Percentiles rank a stretch among this genome's conserved stretches.
phyloP scores from a whole-genome alignment of 352 stramenopile species.

The Phytophthora pluvialis region DNA sequence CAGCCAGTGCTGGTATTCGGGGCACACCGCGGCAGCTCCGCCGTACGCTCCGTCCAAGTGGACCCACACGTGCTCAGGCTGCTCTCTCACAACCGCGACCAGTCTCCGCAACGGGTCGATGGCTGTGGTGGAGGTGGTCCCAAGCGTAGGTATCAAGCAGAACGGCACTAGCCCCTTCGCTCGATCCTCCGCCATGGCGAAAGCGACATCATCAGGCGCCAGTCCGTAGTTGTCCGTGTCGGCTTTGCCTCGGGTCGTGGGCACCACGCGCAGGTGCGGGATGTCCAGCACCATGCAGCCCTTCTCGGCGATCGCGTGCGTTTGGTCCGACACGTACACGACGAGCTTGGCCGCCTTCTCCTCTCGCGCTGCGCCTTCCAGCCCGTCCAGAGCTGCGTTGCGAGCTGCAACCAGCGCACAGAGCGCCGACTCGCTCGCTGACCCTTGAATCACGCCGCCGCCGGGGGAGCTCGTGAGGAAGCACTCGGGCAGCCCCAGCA shows the following conservation, averaged over 20 bases:
- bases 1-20: conserved; percentile 59
- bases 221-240: conserved; percentile 60
- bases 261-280: conserved; percentile 57
- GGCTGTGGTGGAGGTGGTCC: conserved; percentile 66
- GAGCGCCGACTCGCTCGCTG: conserved; percentile 63
- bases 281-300: conserved; percentile 74
- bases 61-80: conserved; percentile 58
- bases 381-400: conserved; percentile 42
- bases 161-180: conserved; percentile 60
- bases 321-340: conserved; percentile 76
- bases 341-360: conserved; percentile 52
- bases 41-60: conserved; percentile 75
- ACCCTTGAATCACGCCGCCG: conserved; percentile 74
- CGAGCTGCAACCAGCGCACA: conserved; percentile 54
- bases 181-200: conserved; percentile 58
- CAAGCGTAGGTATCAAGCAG: conserved; percentile 62
- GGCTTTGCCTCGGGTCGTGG: conserved; percentile 49
- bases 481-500: conserved; percentile 58
- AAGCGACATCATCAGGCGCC: conserved; percentile 50
- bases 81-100: conserved; percentile 42
- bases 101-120: conserved; percentile 61
- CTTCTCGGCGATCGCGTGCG: conserved; percentile 72
- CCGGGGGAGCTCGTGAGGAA: conserved; percentile 60
- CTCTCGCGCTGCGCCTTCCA: conserved; percentile 41
- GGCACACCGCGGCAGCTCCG: conserved; percentile 55